Conservation (phyloP, 208 protist genomes). For the Leishmania tropica region DNA sequence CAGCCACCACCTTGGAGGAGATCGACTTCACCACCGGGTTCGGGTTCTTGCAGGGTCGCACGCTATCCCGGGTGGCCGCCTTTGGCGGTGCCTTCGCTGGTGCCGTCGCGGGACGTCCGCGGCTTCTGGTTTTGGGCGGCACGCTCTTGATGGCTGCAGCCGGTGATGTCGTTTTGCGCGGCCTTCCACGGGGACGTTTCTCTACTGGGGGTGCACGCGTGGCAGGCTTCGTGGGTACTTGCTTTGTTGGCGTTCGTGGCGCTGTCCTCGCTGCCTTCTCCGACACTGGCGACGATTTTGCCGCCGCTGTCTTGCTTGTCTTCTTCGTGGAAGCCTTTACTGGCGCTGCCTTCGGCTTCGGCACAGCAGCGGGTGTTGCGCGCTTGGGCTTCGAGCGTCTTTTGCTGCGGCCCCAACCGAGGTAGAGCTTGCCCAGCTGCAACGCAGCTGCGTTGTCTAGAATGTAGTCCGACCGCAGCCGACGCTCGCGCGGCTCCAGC, state of each 20-base stretch:
- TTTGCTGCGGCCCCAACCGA: conserved; percentile 29
- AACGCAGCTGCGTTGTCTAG: conserved; percentile 41
- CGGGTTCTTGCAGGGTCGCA: background rate
- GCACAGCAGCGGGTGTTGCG: background rate
- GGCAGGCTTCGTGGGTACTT: background rate
- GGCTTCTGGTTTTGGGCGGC: background rate
- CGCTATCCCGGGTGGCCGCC: background rate
- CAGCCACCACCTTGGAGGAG: background rate
- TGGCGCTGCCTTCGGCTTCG: background rate
- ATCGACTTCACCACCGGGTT: background rate
- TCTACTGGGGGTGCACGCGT: background rate
- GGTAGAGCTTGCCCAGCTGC: conserved; percentile 34
- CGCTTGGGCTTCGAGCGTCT: background rate
- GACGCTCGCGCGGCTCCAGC: conserved; percentile 33
- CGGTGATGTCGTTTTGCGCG: background rate
- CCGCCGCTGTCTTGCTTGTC: background rate
- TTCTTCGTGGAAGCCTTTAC: background rate
- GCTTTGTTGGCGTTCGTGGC: conserved; percentile 6
- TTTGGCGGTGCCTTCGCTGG: background rate
- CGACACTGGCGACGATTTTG: background rate
- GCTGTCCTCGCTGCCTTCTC: background rate
- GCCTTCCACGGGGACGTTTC: background rate
- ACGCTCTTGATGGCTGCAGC: background rate
- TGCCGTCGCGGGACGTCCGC: background rate
- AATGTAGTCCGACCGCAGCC: conserved; percentile 32